Base-by-base conservation (phyloP, 495 filamentous ascomycete genomes). In the Penicillium lagena region DNA sequence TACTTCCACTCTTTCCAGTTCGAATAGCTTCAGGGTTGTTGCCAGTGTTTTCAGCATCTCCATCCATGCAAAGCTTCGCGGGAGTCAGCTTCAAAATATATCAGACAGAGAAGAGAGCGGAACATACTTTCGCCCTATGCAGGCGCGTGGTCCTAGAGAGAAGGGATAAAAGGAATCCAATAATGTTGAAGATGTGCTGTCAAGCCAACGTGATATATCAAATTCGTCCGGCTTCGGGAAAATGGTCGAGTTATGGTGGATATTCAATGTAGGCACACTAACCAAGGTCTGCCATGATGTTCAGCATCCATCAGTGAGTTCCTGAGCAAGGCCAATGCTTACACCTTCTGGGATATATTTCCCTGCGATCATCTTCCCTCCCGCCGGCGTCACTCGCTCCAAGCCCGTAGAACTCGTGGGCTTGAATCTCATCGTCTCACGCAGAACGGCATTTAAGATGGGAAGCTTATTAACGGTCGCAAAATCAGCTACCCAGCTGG, bases 41-140 rank as follows among this genome's bases (percentile, higher is more conserved):
- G 28, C 43, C 12, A n/a, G 17, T 39, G 22, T 22, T n/a, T 46
- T 46, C 4, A 46, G 12, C 0, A 46, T 40, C 27, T 46, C 37
- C 43, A 46, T 39, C 43, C 43, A 46, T 11, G 43, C 43, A 46
- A 46, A 22, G 22, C 22, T 22, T 22, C 22, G 4, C 2, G 3
- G 22, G 0, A 22, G 22, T 22, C 22, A 22, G 22, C 22, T 22
- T 22, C 22, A 4, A 22, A 6, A 4, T 22, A 22, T 3, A 22
- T 6, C 22, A 22, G 22, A 6, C 22, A 3, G 4, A 22, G 22
- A 22, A 22, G 2, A 22, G 4, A 4, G 22, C 22, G 6, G 4
- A 4, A 43, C 42, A n/a, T 33, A 46, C 15, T 46, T 40, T 11
- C 43, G 43, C 36, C 43, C 43, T 4, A 46, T 37, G 12, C 37